Evolutionary conservation across 2,329 filamentous ascomycete species (phyloP).

Genomic region (Ascochyta rabiei): DNA sequence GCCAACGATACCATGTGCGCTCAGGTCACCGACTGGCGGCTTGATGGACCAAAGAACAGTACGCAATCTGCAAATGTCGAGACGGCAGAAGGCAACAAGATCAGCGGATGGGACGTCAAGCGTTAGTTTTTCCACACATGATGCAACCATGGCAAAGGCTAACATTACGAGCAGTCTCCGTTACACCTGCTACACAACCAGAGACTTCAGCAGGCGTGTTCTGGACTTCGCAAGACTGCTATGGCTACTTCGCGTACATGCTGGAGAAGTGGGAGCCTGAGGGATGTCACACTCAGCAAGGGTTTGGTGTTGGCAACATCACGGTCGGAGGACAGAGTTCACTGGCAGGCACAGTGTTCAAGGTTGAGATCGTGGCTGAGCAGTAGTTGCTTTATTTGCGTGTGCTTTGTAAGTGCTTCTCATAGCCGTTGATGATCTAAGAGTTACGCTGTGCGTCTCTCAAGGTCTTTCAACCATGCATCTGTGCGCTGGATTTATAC

Average conservation of each 20-base stretch:
- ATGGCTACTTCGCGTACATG: constrained; percentile 36
- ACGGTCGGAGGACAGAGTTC: constrained; percentile 29
- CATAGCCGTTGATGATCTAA: too few relatives aligned
- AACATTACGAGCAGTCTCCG: constrained; percentile 25
- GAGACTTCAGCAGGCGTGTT: constrained; percentile 23
- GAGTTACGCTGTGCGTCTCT: too few relatives aligned
- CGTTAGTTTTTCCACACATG: constrained; percentile 18
- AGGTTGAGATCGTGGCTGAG: constrained; percentile 23
- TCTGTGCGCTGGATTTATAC: too few relatives aligned
- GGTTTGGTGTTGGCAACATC: constrained; percentile 30
- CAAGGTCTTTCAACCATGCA: too few relatives aligned
- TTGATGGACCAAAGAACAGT: constrained; percentile 24
- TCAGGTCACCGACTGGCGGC: constrained; percentile 23
- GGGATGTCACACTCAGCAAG: constrained; percentile 27
- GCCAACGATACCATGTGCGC: constrained; percentile 23
- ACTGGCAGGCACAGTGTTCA: constrained; percentile 33
- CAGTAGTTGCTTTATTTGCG: neutral
- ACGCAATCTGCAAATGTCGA: constrained; percentile 28
- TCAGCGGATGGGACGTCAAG: constrained; percentile 26
- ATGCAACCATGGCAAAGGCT: neutral
- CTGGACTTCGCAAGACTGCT: constrained; percentile 36
- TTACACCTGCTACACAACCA: constrained; percentile 28
- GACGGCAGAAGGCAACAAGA: constrained; percentile 19
- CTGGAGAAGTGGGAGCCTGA: constrained; percentile 24
- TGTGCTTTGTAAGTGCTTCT: too few relatives aligned